A percentile compares a stretch with the other conserved stretches of the same genome.
Evolutionary conservation across 2,329 filamentous ascomycete species (phyloP).

Genomic region (Triangularia verruculosa): DNA sequence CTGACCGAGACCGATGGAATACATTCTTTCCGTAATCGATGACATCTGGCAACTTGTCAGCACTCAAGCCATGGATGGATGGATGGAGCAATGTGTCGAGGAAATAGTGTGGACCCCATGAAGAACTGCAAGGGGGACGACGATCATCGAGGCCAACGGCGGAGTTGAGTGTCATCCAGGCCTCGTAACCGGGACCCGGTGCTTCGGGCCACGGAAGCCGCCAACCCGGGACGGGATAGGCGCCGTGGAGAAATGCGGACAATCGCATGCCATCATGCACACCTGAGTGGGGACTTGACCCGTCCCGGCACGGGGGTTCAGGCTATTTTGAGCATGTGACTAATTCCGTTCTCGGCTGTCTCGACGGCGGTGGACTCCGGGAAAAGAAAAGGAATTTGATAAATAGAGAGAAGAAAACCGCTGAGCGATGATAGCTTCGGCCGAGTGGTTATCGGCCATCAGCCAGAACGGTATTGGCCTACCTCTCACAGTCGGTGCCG

Average conservation of each 20-base stretch:
- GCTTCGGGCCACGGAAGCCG: background rate
- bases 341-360: background rate
- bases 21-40: slow-evolving; percentile 48
- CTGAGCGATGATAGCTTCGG: background rate
- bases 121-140: background rate
- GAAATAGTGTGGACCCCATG: background rate
- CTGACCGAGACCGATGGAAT: slow-evolving; percentile 42
- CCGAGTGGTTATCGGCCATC: background rate
- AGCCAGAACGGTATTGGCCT: background rate
- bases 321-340: background rate
- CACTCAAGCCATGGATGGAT: background rate
- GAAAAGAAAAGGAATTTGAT: background rate
- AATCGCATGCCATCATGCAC: background rate
- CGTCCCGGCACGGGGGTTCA: background rate
- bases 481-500: slow-evolving; percentile 34
- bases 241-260: slow-evolving; percentile 10
- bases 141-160: background rate
- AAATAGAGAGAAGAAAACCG: background rate
- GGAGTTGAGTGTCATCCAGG: background rate
- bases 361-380: background rate
- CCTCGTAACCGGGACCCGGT: slow-evolving; percentile 2
- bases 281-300: slow-evolving; percentile 3
- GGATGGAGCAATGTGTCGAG: background rate
- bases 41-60: slow-evolving; percentile 26
- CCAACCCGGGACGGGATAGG: slow-evolving; percentile 18